phyloP scores from a whole-genome alignment of 208 protist genomes.

The Trypanosoma melophagium region DNA sequence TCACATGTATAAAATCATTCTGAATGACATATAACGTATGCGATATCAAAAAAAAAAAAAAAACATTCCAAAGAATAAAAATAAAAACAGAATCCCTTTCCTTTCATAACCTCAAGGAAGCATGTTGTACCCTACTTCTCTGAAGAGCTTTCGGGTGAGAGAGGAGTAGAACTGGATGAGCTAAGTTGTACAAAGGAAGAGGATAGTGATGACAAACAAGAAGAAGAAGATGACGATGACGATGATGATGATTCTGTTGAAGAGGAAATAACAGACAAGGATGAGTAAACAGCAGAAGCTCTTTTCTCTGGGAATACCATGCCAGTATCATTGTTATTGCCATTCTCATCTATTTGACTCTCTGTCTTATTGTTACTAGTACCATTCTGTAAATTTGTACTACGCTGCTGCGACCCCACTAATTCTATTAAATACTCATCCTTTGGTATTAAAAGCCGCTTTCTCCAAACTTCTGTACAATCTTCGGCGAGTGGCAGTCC shows the following conservation, averaged over 20 bases:
- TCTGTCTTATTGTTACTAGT: background rate
- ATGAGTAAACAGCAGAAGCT: background rate
- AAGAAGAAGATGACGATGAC: constrained; percentile 5
- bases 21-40: too few species aligned
- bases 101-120: too few species aligned
- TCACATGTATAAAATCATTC: too few species aligned
- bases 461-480: background rate
- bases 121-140: too few species aligned
- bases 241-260: constrained; percentile 16
- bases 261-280: background rate
- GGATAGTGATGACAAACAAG: background rate
- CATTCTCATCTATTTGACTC: background rate
- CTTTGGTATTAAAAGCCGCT: background rate
- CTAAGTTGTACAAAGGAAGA: background rate
- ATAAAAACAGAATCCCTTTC: too few species aligned
- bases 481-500: constrained; percentile 7
- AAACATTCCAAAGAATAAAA: too few species aligned
- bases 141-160: background rate
- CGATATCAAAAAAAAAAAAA: too few species aligned
- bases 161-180: background rate
- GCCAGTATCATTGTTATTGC: background rate
- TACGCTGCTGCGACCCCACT: background rate
- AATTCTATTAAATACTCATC: too few species aligned
- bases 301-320: background rate
- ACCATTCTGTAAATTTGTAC: background rate